A percentile compares a stretch with the other conserved stretches of the same genome.
These are phyloP conservation scores for Pseudotsuga menziesii DNA, from an alignment of 75 land plant genomes.

Conservation along the genomic window DNA sequence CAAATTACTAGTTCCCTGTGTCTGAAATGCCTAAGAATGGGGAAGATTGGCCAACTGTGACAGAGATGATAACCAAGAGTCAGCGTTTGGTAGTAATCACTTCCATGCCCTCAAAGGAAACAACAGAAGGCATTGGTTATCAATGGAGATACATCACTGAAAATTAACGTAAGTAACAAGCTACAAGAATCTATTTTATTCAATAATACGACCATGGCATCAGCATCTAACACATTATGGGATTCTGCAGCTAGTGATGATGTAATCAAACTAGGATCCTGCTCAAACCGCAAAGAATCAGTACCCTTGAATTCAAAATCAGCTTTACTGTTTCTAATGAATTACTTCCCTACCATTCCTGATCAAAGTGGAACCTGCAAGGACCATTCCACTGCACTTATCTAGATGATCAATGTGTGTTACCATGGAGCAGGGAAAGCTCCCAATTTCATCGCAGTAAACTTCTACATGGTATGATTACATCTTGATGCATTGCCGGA, in stretches of 20 bases:
- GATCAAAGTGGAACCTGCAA: slow-evolving; percentile 53
- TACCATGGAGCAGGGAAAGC: slow-evolving; percentile 62
- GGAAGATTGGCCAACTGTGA: slow-evolving; percentile 75
- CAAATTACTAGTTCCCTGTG: slow-evolving; percentile 75
- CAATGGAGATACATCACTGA: slow-evolving; percentile 78
- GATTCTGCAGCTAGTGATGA: slow-evolving; percentile 62
- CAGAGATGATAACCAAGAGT: slow-evolving; percentile 60
- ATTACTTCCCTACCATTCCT: slow-evolving; percentile 70
- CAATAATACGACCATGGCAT: neutral
- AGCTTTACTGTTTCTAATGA: slow-evolving; percentile 55
- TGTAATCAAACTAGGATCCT: slow-evolving; percentile 51
- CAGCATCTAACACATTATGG: neutral
- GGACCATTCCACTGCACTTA: slow-evolving; percentile 52
- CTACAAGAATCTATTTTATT: neutral
- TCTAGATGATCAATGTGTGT: slow-evolving; percentile 52
- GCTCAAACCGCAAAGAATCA: slow-evolving; percentile 36
- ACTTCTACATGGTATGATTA: slow-evolving; percentile 76
- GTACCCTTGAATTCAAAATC: slow-evolving; percentile 30
- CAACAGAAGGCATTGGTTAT: slow-evolving; percentile 75
- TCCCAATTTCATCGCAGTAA: slow-evolving; percentile 79
- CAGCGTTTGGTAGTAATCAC: slow-evolving; percentile 69
- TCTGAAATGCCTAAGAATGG: slow-evolving; percentile 71
- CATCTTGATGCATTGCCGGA: neutral
- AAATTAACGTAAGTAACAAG: slow-evolving; percentile 63
- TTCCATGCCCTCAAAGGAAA: slow-evolving; percentile 67